These are phyloP conservation scores for Pelargonium citronellum DNA, from an alignment of 441 rosid genomes.

Conservation along the genomic window DNA sequence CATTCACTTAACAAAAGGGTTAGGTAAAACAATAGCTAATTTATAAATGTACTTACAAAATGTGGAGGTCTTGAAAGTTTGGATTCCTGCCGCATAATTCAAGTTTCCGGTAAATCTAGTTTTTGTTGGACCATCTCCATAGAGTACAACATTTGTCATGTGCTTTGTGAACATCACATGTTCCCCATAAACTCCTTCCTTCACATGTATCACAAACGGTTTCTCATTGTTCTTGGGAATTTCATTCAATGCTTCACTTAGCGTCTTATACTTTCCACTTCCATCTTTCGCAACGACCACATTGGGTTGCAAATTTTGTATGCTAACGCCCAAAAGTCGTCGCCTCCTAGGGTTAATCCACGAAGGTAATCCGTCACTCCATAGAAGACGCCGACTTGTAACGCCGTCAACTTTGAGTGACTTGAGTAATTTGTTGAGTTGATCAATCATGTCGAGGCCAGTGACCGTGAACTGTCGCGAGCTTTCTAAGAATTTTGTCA, in stretches of 20 bases:
- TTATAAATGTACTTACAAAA: slow-evolving; percentile 14
- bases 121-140: slow-evolving; percentile 73
- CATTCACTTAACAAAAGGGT: background rate
- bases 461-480: background rate
- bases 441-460: background rate
- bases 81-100: slow-evolving; percentile 40
- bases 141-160: slow-evolving; percentile 39
- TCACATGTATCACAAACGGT: slow-evolving; percentile 53
- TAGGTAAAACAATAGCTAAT: background rate
- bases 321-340: slow-evolving; percentile 24
- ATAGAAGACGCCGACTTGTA: slow-evolving; percentile 24
- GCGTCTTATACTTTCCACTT: slow-evolving; percentile 56
- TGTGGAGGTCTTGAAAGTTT: slow-evolving; percentile 51
- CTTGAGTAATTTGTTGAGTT: background rate
- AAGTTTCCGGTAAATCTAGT: slow-evolving; percentile 53
- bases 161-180: slow-evolving; percentile 31
- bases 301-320: slow-evolving; percentile 28
- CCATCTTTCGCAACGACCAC: slow-evolving; percentile 63
- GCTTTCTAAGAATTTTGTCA: slow-evolving; percentile 34
- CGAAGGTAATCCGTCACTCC: slow-evolving; percentile 18
- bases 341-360: slow-evolving; percentile 21
- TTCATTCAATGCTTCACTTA: slow-evolving; percentile 43
- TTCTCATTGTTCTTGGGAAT: slow-evolving; percentile 33
- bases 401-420: background rate
- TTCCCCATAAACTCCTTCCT: slow-evolving; percentile 66